Base-by-base conservation (phyloP, 2,329 filamentous ascomycete species). In the Colletotrichum trifolii region DNA sequence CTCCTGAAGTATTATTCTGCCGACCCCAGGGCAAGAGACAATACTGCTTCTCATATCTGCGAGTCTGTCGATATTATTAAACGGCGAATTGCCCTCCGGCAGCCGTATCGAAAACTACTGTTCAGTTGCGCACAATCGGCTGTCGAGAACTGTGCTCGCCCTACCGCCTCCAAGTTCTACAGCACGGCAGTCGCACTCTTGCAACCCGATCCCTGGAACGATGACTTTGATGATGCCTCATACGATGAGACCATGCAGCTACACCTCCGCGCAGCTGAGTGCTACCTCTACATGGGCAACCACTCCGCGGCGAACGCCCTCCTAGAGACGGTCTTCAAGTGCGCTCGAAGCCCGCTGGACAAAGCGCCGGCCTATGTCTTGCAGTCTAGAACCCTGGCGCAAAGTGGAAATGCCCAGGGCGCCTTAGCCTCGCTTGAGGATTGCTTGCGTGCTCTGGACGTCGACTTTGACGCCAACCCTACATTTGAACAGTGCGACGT, bases 171-270 rank as follows among this genome's bases (percentile, higher is more conserved):
- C 8, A 93, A 91, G 75, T 97, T 94, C 73, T 97, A 93, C 75
- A 87, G 85, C 48, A 87, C 89, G 59, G 94, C 93, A 53, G 84
- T 97, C 49, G 83, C 84, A 9, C 83, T 98, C n/a, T 82, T 98
- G 12, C 94, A 97, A 73, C 82, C 90, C 7, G 81, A 92, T 57
- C 89, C 92, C 1, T 98, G 95, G 95, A 82, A 87, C 46, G 89
- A 91, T 36, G 83, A 82, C 7, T 76, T 80, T 12, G 83, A 87
- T 6, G 95, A 97, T 73, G 90, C 91, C 0, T 91, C 88, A 49
- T 97, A 97, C 71, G 89, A 93, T 10, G 95, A 98, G 78, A 97
- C 94, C 0, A 83, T 96, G 67, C 89, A 90, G 67, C 82, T 97
- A 2, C 89, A 93, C 74, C 88, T 94, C 5, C 88, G 91, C 57